Evolutionary conservation across 805 yeast species (phyloP).

Genomic region (Candida xyloterini): DNA sequence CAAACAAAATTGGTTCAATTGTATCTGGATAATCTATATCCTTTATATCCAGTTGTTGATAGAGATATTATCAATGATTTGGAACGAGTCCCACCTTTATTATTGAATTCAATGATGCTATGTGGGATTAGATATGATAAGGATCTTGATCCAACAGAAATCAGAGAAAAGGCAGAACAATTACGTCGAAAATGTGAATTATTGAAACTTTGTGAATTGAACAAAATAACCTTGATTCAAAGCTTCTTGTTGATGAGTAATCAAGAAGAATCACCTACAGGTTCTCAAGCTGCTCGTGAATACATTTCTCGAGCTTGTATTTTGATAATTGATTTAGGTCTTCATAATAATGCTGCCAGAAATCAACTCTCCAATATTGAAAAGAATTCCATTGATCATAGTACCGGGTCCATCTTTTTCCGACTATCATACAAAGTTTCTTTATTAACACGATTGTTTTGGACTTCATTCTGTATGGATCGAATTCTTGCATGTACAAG

Average conservation of each 20-base stretch:
- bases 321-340: slow-evolving; percentile 29
- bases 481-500: slow-evolving; percentile 29
- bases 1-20: slow-evolving; percentile 22
- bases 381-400: neutral
- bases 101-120: slow-evolving; percentile 32
- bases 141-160: slow-evolving; percentile 8
- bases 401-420: slow-evolving; percentile 14
- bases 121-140: slow-evolving; percentile 25
- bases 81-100: slow-evolving; percentile 21
- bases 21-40: slow-evolving; percentile 27
- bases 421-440: slow-evolving; percentile 22
- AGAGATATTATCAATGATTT: slow-evolving; percentile 19
- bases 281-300: slow-evolving; percentile 26
- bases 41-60: slow-evolving; percentile 31
- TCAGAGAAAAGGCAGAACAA: slow-evolving; percentile 23
- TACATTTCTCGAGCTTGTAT: slow-evolving; percentile 27
- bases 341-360: slow-evolving; percentile 28
- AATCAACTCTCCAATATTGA: slow-evolving; percentile 16
- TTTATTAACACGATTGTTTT: slow-evolving; percentile 27
- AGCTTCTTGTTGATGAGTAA: slow-evolving; percentile 26
- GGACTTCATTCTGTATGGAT: slow-evolving; percentile 32
- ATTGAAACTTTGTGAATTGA: slow-evolving; percentile 26
- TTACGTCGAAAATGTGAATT: slow-evolving; percentile 27
- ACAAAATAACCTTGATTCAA: slow-evolving; percentile 31
- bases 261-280: slow-evolving; percentile 33